Conservation (phyloP, 441 rosid species). For the Jatropha podagrica region DNA sequence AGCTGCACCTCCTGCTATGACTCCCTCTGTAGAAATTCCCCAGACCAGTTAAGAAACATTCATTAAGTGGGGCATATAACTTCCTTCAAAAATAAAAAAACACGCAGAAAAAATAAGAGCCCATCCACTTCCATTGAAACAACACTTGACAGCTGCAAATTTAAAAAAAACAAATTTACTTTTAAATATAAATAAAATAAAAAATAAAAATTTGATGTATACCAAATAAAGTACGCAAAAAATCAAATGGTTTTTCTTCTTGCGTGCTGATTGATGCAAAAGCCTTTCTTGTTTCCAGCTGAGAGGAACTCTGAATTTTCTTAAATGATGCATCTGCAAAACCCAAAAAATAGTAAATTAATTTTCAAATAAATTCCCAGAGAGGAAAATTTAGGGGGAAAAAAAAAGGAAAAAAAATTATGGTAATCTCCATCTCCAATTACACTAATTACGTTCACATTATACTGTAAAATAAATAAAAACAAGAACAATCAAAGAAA, state of each 20-base stretch:
- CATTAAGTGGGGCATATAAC: not conserved
- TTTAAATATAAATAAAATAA: not conserved
- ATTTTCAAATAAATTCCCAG: not conserved
- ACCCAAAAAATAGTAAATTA: not conserved
- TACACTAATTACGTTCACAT: not conserved
- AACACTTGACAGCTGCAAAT: not conserved
- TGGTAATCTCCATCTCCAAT: no score
- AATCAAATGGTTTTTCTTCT: constrained; percentile 79
- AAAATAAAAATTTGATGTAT: constrained; percentile 7
- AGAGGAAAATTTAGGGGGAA: not conserved
- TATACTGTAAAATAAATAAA: not conserved
- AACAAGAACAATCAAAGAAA: not conserved
- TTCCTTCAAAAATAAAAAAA: not conserved
- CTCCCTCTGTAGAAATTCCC: constrained; percentile 56
- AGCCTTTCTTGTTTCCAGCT: constrained; percentile 35
- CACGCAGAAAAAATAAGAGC: not conserved
- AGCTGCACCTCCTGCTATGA: constrained; percentile 54
- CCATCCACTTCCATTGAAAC: no score
- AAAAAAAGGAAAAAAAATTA: not conserved
- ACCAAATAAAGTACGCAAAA: constrained; percentile 76
- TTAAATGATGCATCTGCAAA: constrained; percentile 49
- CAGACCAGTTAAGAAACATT: constrained; percentile 12
- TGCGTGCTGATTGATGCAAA: constrained; percentile 63
- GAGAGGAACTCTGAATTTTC: constrained; percentile 46
- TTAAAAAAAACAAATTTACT: no score